Conservation (phyloP, 2,329 filamentous ascomycete species). For the Ploettnerulaceae sp. region DNA sequence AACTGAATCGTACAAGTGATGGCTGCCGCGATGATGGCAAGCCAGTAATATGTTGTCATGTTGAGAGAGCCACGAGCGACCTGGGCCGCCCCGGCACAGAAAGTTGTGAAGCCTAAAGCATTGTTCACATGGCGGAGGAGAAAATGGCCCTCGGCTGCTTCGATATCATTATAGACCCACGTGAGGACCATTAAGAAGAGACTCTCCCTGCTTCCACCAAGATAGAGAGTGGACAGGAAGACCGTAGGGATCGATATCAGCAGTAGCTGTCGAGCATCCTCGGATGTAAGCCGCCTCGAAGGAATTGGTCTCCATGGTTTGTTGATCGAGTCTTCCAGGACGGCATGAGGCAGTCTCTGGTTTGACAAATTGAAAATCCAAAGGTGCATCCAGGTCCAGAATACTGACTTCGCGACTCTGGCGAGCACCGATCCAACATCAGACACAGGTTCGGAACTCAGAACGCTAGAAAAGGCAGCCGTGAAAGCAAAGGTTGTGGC, state of each 20-base stretch:
- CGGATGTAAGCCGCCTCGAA: constrained; percentile 29
- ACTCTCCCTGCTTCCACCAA: constrained; percentile 32
- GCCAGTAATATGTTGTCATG: constrained; percentile 6
- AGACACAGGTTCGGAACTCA: neutral
- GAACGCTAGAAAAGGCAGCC: constrained; percentile 5
- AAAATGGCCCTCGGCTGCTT: constrained; percentile 11
- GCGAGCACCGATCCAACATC: neutral
- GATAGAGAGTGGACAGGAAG: constrained; percentile 19
- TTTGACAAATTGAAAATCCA: constrained; percentile 33
- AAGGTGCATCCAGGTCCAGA: constrained; percentile 29
- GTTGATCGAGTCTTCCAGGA: constrained; percentile 33
- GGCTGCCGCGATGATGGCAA: constrained; percentile 1
- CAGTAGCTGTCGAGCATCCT: constrained; percentile 28
- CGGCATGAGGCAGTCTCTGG: constrained; percentile 29
- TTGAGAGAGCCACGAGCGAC: constrained; percentile 8
- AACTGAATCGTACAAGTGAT: constrained; percentile 29
- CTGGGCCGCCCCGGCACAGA: constrained; percentile 29
- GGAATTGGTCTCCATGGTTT: constrained; percentile 35
- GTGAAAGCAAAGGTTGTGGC: constrained; percentile 15
- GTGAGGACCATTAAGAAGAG: constrained; percentile 10
- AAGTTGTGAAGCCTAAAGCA: constrained; percentile 15
- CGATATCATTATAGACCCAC: constrained; percentile 19
- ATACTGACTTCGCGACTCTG: constrained; percentile 4
- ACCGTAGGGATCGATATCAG: constrained; percentile 22
- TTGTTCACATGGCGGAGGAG: constrained; percentile 13